Conservation (phyloP, 2,329 filamentous ascomycete genomes). For the Knoxdaviesia proteae region DNA sequence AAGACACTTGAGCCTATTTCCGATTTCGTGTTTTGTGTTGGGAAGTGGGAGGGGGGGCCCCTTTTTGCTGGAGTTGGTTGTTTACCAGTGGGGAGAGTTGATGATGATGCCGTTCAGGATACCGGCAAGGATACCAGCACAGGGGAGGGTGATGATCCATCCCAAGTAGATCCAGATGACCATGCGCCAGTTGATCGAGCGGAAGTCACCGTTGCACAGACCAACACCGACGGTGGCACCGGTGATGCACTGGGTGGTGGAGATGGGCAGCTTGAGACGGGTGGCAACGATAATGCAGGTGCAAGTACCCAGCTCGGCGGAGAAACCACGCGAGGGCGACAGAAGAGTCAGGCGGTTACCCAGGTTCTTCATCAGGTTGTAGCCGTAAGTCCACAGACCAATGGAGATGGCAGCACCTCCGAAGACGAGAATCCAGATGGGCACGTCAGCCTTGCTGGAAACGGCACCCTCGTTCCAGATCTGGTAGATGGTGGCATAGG, state of each 20-base stretch:
- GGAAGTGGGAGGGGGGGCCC: too few species aligned
- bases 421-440: slow-evolving; percentile 27
- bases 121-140: slow-evolving; percentile 27
- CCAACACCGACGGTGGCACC: slow-evolving; percentile 30
- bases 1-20: too few species aligned
- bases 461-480: slow-evolving; percentile 23
- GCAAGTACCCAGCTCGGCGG: slow-evolving; percentile 28
- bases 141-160: slow-evolving; percentile 29
- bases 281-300: slow-evolving; percentile 33
- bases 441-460: slow-evolving; percentile 16
- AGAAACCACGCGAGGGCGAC: slow-evolving; percentile 29
- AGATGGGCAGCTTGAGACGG: slow-evolving; percentile 20
- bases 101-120: slow-evolving; percentile 31
- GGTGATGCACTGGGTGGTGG: slow-evolving; percentile 29
- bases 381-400: slow-evolving; percentile 41
- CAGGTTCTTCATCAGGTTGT: slow-evolving; percentile 38
- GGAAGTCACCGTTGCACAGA: slow-evolving; percentile 25
- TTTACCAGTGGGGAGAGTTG: slow-evolving; percentile 23
- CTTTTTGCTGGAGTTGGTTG: neutral
- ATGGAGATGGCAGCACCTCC: slow-evolving; percentile 27
- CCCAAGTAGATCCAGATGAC: slow-evolving; percentile 25
- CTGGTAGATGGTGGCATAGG: slow-evolving; percentile 29
- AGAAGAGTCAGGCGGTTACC: slow-evolving; percentile 34
- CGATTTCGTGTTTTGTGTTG: too few species aligned
- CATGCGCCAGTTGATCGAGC: slow-evolving; percentile 26